Evolutionary conservation across 306 rosid genomes (phyloP).

Genomic region (Geum urbanum): DNA sequence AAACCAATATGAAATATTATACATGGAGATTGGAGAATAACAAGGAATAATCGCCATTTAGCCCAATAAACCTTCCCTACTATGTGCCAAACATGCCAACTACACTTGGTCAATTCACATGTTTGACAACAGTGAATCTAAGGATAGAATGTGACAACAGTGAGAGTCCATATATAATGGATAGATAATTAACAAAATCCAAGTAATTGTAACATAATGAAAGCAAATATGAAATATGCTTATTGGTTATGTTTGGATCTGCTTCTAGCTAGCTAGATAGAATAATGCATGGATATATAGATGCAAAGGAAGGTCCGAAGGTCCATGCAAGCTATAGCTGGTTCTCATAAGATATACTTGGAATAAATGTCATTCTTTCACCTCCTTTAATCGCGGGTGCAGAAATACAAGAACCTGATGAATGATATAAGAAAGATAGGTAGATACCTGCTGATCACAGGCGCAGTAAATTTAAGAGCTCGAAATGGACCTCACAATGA

Average conservation of each 20-base stretch:
- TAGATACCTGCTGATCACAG: no score
- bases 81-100: conserved; percentile 39
- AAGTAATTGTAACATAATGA: not conserved
- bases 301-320: not conserved
- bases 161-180: not conserved
- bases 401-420: conserved; percentile 1
- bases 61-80: conserved; percentile 40
- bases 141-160: conserved; percentile 11
- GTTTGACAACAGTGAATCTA: not conserved
- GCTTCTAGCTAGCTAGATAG: not conserved
- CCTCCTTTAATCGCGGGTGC: conserved; percentile 14
- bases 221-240: no score
- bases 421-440: not conserved
- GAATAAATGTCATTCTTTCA: not conserved
- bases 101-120: conserved; percentile 2
- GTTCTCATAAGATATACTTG: no score
- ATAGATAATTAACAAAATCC: not conserved
- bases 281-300: not conserved
- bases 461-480: not conserved
- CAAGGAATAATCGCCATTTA: conserved; percentile 1
- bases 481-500: not conserved
- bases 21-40: not conserved
- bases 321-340: no score
- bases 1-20: conserved; percentile 21
- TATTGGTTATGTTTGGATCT: no score